A percentile compares a stretch with the other conserved stretches of the same genome.
These are phyloP conservation scores for Dentipellis sp. DNA, from an alignment of 768 basidiomycete genomes.

Conservation along the genomic window DNA sequence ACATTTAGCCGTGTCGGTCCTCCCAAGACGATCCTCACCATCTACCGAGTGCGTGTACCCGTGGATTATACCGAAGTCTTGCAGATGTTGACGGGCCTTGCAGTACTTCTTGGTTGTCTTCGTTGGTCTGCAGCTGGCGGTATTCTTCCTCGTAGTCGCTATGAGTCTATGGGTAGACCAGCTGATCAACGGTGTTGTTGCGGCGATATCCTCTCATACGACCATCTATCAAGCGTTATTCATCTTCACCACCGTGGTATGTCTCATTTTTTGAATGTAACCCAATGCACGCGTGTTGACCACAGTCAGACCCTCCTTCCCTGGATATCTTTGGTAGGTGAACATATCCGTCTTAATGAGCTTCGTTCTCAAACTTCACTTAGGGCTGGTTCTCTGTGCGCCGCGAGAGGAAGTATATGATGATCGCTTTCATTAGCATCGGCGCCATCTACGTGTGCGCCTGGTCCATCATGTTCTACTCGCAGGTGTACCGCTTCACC, in stretches of 20 bases:
- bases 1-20: slow-evolving; percentile 47
- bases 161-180: slow-evolving; percentile 51
- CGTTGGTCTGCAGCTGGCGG: slow-evolving; percentile 44
- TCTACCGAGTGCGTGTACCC: slow-evolving; percentile 34
- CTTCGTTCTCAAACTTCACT: neutral
- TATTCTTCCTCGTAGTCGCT: slow-evolving; percentile 39
- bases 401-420: slow-evolving; percentile 32
- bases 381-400: slow-evolving; percentile 50
- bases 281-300: neutral
- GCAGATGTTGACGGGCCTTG: neutral
- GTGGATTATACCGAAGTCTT: no score
- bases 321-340: slow-evolving; percentile 40
- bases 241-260: slow-evolving; percentile 34
- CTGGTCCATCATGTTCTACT: slow-evolving; percentile 20
- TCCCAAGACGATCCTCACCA: slow-evolving; percentile 36
- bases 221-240: slow-evolving; percentile 34
- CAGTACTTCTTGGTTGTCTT: slow-evolving; percentile 48
- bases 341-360: neutral
- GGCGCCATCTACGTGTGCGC: slow-evolving; percentile 25
- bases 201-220: slow-evolving; percentile 31
- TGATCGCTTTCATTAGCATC: slow-evolving; percentile 34
- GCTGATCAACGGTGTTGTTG: slow-evolving; percentile 38
- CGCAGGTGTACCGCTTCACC: slow-evolving; percentile 21
- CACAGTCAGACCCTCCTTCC: slow-evolving; percentile 33
- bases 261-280: slow-evolving; percentile 11